Base-by-base conservation (phyloP, 768 basidiomycete species). In the Lentinula sp. region DNA sequence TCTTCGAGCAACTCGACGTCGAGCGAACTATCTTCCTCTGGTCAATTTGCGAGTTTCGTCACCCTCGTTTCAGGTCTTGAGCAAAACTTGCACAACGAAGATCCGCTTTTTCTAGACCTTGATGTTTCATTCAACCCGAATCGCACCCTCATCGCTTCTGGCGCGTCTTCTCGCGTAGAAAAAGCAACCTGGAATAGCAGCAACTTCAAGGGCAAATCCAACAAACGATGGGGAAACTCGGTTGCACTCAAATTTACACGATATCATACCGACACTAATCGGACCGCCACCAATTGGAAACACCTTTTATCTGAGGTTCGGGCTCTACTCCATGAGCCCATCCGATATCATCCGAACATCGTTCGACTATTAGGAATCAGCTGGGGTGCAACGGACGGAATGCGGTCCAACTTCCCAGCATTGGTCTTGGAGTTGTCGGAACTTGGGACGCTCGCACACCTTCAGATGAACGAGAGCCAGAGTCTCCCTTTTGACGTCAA, bases 261-360 rank as follows among this genome's bases (percentile, higher is more conserved):
- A 7, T 39, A 50, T 39, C 49, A 42, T 28, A 42, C 58, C 15
- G 45, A 54, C 16, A 9, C 36, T 35, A 36, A 7, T 20, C 51
- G 57, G 15, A 4, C 23, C 2, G 33, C 8, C 18, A 9, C 8
- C 1, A 63, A 60, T 56, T 59, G 58, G 62, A 63, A 60, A 32
- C 59, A 63, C 49, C 58, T 63, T 16, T 18, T 63, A 52, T 57
- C 59, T 9, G 62, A 63, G 36, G 59, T 60, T 10, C 51, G 62
- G 7, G 59, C 58, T 15, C 23, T 63, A 36, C 36, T 63, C 62
- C 62, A 63, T 49, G 58, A 63, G 35, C 62, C 62, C 9, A 63
- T 63, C 13, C 62, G 62, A 16, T 60, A 60, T 50, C 59, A 63
- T 32, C 62, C 62, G 50, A 63, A 63, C 45, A 63, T 63, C 33